Evolutionary conservation across 352 stramenopile species (phyloP), one percentile per base, ranked within the genome.

Genomic region (Globisporangium splendens): DNA sequence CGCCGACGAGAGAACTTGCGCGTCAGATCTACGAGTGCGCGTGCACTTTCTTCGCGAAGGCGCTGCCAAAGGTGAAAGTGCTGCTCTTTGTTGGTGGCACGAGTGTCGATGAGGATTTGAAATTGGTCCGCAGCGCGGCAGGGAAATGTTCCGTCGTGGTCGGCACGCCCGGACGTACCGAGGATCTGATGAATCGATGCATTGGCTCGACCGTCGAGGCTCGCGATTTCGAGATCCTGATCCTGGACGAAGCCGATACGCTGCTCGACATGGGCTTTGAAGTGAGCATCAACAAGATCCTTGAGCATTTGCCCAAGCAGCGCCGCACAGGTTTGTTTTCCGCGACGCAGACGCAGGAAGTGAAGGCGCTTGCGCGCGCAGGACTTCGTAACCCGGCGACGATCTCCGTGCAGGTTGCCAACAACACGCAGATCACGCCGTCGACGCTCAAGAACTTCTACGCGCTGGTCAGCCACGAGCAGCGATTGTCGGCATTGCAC

Each of bases 181-280:
- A 88, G 65, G 94, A 91, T 73, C 86, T 97, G 56, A 89, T 88
- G 66, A 93, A 86, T 55, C 78, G 74, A 75, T 97, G 81, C 59
- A 76, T 83, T 20, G 75, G 77, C 57, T 76, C 69, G 33, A 82
- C 66, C 15, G 59, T 98, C 43, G 91, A 98, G 63, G 80, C 89
- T 15, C 86, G 83, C 35, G 89, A 98, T 72, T 90, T 99, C 52
- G 96, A 99, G 64, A 90, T 98, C 33, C 77, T 99, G 20, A 97
- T 99, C 50, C 70, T 99, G 33, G 97, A 99, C 72, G 97, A 99
- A 72, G 97, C 96, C n/a, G 98, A 99, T 67, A 98, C 96, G 21
- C 66, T 99, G 39, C 80, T 99, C 39, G 96, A 98, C 72, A 98
- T 99, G 83, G 96, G 96, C 58, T 99, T 99, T 64, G 89, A 98